A percentile compares a stretch with the other conserved stretches of the same genome.
Evolutionary conservation across 192 early-diverging fungal species (phyloP).

Genomic region (Gigaspora rosea): DNA sequence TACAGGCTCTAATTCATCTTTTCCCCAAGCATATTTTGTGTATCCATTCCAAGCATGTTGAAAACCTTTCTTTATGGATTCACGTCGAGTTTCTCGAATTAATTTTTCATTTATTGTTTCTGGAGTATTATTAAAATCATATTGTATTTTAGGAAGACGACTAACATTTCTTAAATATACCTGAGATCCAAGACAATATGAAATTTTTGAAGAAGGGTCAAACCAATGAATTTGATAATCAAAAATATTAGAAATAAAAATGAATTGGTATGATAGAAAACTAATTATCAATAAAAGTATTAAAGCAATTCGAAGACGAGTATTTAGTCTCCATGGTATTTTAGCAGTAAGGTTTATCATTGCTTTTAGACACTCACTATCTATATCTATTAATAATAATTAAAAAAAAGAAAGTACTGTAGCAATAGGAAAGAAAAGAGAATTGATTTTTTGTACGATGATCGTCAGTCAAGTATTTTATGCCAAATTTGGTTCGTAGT

Average conservation of each 20-base stretch:
- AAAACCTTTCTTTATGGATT: constrained; percentile 64
- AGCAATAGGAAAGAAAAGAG: too few relatives aligned
- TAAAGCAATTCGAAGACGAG: neutral
- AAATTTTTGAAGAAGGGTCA: neutral
- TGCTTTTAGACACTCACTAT: too few relatives aligned
- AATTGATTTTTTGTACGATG: too few relatives aligned
- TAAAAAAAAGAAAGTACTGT: too few relatives aligned
- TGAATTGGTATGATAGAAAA: neutral
- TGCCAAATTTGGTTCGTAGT: too few relatives aligned
- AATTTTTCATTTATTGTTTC: neutral
- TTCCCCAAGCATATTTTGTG: constrained; percentile 72
- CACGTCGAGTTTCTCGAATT: neutral
- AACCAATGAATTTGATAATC: neutral
- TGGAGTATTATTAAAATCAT: neutral
- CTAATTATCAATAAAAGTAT: neutral
- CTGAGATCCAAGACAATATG: neutral
- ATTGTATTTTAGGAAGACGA: neutral
- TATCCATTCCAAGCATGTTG: constrained; percentile 77
- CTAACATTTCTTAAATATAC: neutral
- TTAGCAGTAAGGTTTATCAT: neutral
- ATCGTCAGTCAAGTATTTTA: too few relatives aligned
- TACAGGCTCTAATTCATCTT: constrained; percentile 67
- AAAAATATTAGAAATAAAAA: neutral
- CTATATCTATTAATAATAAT: too few relatives aligned
- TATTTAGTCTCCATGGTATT: neutral